phyloP scores from a whole-genome alignment of 2,329 filamentous ascomycete species.

The Dothiorella sarmentorum region DNA sequence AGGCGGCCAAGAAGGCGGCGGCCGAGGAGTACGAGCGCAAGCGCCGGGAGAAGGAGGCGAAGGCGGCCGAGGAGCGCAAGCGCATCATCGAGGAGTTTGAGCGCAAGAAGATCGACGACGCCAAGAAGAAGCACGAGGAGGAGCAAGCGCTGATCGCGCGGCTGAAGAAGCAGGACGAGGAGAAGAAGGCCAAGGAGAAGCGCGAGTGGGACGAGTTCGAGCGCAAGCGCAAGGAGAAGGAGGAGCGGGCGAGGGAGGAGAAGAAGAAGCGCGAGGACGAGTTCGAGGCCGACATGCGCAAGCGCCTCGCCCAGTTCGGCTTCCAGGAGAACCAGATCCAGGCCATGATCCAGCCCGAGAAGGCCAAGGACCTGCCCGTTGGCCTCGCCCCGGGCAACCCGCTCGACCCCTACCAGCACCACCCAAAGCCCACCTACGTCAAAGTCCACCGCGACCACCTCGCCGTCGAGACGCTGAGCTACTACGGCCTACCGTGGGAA shows the following conservation, averaged over 20 bases:
- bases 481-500: constrained; percentile 49
- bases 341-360: constrained; percentile 46
- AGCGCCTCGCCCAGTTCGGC: constrained; percentile 42
- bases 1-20: constrained; percentile 36
- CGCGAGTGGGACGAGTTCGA: constrained; percentile 42
- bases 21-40: constrained; percentile 37
- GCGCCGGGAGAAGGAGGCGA: constrained; percentile 29
- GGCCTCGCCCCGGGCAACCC: constrained; percentile 29
- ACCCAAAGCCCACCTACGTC: constrained; percentile 42
- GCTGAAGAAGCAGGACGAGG: constrained; percentile 39
- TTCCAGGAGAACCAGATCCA: constrained; percentile 49
- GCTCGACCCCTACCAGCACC: neutral
- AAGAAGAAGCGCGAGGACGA: constrained; percentile 40
- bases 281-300: constrained; percentile 46
- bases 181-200: constrained; percentile 41
- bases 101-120: constrained; percentile 28
- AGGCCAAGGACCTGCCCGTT: constrained; percentile 34
- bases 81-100: constrained; percentile 28
- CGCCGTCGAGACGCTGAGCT: constrained; percentile 44
- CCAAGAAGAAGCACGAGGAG: constrained; percentile 35
- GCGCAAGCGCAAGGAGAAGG: constrained; percentile 39
- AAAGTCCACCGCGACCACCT: constrained; percentile 48
- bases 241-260: constrained; percentile 40
- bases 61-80: constrained; percentile 26
- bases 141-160: constrained; percentile 39